Conservation (phyloP, 1,139 yeast species). For the Yamadazyma taylorii region DNA sequence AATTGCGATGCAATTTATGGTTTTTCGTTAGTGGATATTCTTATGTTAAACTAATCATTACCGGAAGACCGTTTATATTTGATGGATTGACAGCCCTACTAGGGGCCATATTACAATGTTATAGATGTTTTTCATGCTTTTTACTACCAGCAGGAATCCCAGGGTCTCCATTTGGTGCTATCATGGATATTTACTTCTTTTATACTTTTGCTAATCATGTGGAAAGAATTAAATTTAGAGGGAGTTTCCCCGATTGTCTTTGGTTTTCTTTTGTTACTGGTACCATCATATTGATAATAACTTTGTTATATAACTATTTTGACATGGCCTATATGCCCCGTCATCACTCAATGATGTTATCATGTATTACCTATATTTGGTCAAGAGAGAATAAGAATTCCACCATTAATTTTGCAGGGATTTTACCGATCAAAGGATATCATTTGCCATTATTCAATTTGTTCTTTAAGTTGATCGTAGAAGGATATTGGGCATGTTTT, state of each 20-base stretch:
- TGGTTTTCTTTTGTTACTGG: slow-evolving; percentile 54
- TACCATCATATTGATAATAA: slow-evolving; percentile 39
- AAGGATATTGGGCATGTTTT: slow-evolving; percentile 39
- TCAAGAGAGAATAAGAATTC: slow-evolving; percentile 53
- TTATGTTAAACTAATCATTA: not conserved
- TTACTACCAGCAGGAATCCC: slow-evolving; percentile 40
- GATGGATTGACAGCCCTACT: slow-evolving; percentile 2
- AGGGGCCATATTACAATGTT: slow-evolving; percentile 26
- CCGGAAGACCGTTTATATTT: not conserved
- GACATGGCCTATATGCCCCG: slow-evolving; percentile 21
- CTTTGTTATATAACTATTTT: slow-evolving; percentile 28
- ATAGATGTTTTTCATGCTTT: slow-evolving; percentile 51
- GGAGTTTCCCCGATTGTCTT: slow-evolving; percentile 55
- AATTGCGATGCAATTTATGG: slow-evolving; percentile 6
- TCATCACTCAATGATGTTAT: slow-evolving; percentile 43
- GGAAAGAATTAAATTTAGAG: slow-evolving; percentile 53
- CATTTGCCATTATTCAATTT: slow-evolving; percentile 57
- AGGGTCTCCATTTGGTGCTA: slow-evolving; percentile 43
- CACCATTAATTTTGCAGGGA: slow-evolving; percentile 49
- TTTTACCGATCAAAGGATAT: slow-evolving; percentile 59
- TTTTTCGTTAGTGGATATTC: slow-evolving; percentile 1
- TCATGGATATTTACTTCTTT: slow-evolving; percentile 56
- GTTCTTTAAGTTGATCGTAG: slow-evolving; percentile 46
- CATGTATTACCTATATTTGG: slow-evolving; percentile 62
- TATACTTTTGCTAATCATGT: slow-evolving; percentile 58